phyloP scores from a whole-genome alignment of 805 yeast genomes.

The Candida wancherniae region DNA sequence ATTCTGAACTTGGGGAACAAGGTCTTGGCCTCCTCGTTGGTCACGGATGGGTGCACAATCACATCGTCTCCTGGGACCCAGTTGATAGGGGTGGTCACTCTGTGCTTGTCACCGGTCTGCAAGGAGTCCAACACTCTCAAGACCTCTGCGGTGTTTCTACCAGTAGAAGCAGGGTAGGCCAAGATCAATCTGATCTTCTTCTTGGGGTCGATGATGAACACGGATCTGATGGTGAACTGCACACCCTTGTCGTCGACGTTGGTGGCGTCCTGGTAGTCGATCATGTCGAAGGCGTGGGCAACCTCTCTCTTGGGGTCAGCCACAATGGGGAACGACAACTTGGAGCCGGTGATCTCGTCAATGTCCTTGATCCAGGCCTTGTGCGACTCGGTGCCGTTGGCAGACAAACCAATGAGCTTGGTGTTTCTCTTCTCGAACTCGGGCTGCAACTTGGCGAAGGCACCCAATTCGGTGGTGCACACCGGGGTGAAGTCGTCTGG shows the following conservation, averaged over 20 bases:
- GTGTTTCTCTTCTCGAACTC: conserved; percentile 82
- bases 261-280: conserved; percentile 78
- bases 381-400: conserved; percentile 78
- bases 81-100: conserved; percentile 87
- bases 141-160: conserved; percentile 91
- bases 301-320: conserved; percentile 85
- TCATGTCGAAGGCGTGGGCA: conserved; percentile 81
- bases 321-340: conserved; percentile 82
- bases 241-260: conserved; percentile 63
- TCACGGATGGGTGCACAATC: conserved; percentile 82
- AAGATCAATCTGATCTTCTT: conserved; percentile 84
- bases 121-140: conserved; percentile 85
- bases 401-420: conserved; percentile 86
- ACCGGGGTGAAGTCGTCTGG: conserved; percentile 98
- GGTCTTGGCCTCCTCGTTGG: conserved; percentile 62
- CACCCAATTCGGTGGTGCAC: conserved; percentile 94
- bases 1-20: conserved; percentile 83
- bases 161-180: conserved; percentile 90
- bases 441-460: conserved; percentile 82
- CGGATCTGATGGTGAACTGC: conserved; percentile 87
- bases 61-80: conserved; percentile 91
- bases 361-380: conserved; percentile 86
- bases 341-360: conserved; percentile 75
- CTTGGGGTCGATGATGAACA: conserved; percentile 83
- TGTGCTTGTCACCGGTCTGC: conserved; percentile 77